phyloP scores from a whole-genome alignment of 331 rosid species.

The Arachis monticola region DNA sequence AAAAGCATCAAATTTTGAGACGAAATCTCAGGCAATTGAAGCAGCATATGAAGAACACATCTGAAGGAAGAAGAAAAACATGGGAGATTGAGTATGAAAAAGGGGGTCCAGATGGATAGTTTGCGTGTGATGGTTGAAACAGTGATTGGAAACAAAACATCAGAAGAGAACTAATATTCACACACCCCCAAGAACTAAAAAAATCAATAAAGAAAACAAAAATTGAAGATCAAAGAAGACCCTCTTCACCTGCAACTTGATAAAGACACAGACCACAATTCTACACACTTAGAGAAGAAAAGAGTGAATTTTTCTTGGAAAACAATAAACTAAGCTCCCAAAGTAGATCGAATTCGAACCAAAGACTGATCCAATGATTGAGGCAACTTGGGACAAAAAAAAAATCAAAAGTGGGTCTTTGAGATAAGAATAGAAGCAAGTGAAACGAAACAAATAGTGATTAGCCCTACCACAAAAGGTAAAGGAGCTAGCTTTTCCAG shows the following conservation, averaged over 20 bases:
- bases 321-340: not conserved
- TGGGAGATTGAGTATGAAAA: constrained; percentile 66
- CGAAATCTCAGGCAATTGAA: constrained; percentile 90
- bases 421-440: constrained; percentile 32
- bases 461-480: constrained; percentile 29
- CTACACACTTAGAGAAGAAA: constrained; percentile 15
- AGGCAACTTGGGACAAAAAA: constrained; percentile 21
- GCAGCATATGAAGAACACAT: constrained; percentile 77
- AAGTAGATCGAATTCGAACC: not conserved
- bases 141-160: constrained; percentile 79
- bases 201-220: constrained; percentile 20
- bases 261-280: not conserved
- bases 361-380: constrained; percentile 23
- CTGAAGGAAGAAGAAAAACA: constrained; percentile 74
- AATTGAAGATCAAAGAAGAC: constrained; percentile 39
- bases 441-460: constrained; percentile 9
- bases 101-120: constrained; percentile 55
- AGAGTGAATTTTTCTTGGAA: constrained; percentile 28
- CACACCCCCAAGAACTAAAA: constrained; percentile 37
- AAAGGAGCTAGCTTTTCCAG: constrained; percentile 40
- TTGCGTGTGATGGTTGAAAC: constrained; percentile 52
- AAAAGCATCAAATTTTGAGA: constrained; percentile 72
- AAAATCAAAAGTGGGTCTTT: constrained; percentile 30
- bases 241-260: constrained; percentile 52
- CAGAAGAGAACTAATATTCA: constrained; percentile 62